A percentile compares a stretch with the other conserved stretches of the same genome.
phyloP scores from a whole-genome alignment of 768 basidiomycete genomes.

The Termitomyces sp. region DNA sequence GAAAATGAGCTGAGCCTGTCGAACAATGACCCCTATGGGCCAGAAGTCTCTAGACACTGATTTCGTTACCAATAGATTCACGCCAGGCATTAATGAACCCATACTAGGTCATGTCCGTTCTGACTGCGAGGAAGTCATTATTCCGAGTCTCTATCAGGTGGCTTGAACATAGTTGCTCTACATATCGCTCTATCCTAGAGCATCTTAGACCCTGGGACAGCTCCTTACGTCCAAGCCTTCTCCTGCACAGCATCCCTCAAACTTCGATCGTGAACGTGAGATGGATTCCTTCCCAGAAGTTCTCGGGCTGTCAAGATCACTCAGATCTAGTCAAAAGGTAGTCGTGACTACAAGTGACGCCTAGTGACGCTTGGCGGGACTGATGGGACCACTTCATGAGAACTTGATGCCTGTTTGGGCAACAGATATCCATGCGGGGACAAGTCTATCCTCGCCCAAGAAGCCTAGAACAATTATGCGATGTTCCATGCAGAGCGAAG shows the following conservation, averaged over 20 bases:
- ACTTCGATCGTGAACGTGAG: constrained; percentile 12
- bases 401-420: constrained; percentile 8
- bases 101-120: constrained; percentile 5
- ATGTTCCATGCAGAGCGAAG: constrained; percentile 5
- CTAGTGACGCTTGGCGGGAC: constrained; percentile 1
- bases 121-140: not conserved
- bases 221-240: constrained; percentile 7
- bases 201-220: not conserved
- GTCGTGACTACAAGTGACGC: constrained; percentile 11
- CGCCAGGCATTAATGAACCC: constrained; percentile 4
- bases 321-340: constrained; percentile 13
- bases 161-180: constrained; percentile 1
- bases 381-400: constrained; percentile 8
- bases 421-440: constrained; percentile 11
- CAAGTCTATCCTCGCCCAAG: constrained; percentile 4
- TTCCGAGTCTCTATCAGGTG: not conserved
- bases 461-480: constrained; percentile 11
- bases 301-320: constrained; percentile 14
- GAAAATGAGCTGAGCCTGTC: not conserved
- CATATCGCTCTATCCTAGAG: not conserved
- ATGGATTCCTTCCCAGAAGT: not conserved
- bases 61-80: constrained; percentile 2
- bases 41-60: not conserved
- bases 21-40: not conserved
- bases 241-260: constrained; percentile 16